Evolutionary conservation across 2,329 filamentous ascomycete genomes (phyloP), one percentile per base, ranked within the genome.

Genomic region (Corniculantispora saksenae): DNA sequence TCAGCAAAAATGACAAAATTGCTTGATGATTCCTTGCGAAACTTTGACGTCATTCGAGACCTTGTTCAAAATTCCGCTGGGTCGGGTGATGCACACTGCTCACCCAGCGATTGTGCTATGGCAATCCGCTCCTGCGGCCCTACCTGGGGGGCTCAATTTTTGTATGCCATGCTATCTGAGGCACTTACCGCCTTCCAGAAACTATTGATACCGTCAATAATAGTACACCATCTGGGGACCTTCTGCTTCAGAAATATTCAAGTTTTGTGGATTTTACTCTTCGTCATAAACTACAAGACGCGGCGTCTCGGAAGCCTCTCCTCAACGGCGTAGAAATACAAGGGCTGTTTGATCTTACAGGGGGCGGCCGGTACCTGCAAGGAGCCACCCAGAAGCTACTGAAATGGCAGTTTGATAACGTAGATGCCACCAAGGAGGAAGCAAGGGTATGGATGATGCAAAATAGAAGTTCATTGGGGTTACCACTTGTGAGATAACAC

Each of bases 321-420:
- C 45, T 70, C 4, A 53, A 69, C 27, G 69, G 67, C 5, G 64
- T 64, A 17, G 56, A 66, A 29, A 66, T 70, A 5, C 64, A 66
- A 40, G 23, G 4, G 0, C 43, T 69, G 10, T 69, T 67, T 65
- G 66, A 67, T 4, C 6, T 67, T 1, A 23, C 59, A 15, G 54
- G 45, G 5, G 63, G 69, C 13, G 67, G 69, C 10, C 63, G 45
- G 12, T 70, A 64, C 35, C 17, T 69, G n/a, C 64, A 66, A 35
- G 60, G 1, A 4, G 64, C 64, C 15, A 27, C 66, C 1, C 62
- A 68, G 15, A 55, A 35, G 10, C 54, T 69, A 1, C 13, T 69
- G 5, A 61, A 43, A n/a, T 68, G 67, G 67, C 66, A 70, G 21
- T 65, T 70, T 53, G 67, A 69, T 35, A 56, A 69, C 25, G 53